Evolutionary conservation across 2,329 filamentous ascomycete genomes (phyloP).

Genomic region (Fusarium sp.): DNA sequence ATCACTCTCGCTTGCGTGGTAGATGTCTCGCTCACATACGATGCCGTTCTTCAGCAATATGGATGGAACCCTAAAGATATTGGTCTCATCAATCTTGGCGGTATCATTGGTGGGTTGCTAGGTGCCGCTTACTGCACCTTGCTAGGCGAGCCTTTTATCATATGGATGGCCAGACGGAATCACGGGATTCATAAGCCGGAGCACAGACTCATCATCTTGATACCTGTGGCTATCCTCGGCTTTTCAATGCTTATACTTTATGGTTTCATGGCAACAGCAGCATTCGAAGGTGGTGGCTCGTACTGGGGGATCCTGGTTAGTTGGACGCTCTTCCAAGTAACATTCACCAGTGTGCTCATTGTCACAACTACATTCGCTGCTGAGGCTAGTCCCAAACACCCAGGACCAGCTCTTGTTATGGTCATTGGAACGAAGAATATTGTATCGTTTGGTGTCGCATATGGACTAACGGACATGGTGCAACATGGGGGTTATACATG

Average conservation of each 20-base stretch:
- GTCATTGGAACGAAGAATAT: not conserved
- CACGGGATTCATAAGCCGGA: not conserved
- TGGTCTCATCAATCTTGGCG: not conserved
- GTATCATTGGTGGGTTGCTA: rapidly evolving
- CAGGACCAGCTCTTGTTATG: not conserved
- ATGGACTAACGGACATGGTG: not conserved
- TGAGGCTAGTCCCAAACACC: not conserved
- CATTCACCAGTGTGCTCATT: not conserved
- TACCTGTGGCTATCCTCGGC: not conserved
- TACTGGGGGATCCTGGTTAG: not conserved
- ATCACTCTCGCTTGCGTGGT: not conserved
- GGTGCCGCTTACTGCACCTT: not conserved
- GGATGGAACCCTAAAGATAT: not conserved
- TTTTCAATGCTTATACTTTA: not conserved
- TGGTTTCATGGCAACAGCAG: not conserved
- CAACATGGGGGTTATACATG: not conserved
- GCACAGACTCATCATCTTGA: not conserved
- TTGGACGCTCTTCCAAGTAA: not conserved
- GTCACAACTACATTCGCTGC: not conserved
- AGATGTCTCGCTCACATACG: rapidly evolving
- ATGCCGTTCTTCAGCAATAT: not conserved
- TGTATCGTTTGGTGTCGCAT: not conserved
- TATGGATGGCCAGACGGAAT: not conserved
- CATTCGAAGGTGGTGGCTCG: not conserved
- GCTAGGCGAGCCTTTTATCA: not conserved